Conservation (phyloP, 2,329 filamentous ascomycete species). For the Colletotrichum tropicicola region DNA sequence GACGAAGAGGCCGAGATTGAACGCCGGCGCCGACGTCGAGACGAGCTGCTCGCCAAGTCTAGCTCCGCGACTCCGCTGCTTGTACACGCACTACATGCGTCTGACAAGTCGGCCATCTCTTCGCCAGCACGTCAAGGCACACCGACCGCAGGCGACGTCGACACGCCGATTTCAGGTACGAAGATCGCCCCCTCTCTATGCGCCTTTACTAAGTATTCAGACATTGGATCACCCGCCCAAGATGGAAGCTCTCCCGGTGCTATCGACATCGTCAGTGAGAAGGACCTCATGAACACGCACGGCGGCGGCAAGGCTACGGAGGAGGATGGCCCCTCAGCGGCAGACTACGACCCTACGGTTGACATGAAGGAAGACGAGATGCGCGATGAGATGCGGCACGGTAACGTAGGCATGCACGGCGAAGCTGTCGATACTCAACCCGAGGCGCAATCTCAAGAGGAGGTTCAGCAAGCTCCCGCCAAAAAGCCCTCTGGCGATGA, state of each 20-base stretch:
- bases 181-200: neutral
- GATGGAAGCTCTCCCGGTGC: conserved; percentile 65
- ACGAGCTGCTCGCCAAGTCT: conserved; percentile 86
- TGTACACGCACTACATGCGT: conserved; percentile 76
- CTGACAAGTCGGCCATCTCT: conserved; percentile 64
- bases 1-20: conserved; percentile 88
- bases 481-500: conserved; percentile 52
- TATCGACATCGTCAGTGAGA: conserved; percentile 72
- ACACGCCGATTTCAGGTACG: conserved; percentile 60
- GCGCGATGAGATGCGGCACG: conserved; percentile 72
- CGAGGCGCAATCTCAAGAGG: conserved; percentile 41
- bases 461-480: conserved; percentile 39
- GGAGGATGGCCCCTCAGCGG: conserved; percentile 85
- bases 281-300: conserved; percentile 71
- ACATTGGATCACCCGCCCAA: conserved; percentile 52
- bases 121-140: conserved; percentile 61
- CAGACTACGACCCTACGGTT: conserved; percentile 88
- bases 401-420: conserved; percentile 61
- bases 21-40: conserved; percentile 82
- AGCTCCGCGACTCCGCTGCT: conserved; percentile 77
- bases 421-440: conserved; percentile 41
- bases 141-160: conserved; percentile 44
- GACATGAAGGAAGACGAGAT: conserved; percentile 88
- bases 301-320: conserved; percentile 50
- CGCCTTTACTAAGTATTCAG: conserved; percentile 40